Conservation (phyloP, 2,329 filamentous ascomycete species). For the Scedosporium minutisporum region DNA sequence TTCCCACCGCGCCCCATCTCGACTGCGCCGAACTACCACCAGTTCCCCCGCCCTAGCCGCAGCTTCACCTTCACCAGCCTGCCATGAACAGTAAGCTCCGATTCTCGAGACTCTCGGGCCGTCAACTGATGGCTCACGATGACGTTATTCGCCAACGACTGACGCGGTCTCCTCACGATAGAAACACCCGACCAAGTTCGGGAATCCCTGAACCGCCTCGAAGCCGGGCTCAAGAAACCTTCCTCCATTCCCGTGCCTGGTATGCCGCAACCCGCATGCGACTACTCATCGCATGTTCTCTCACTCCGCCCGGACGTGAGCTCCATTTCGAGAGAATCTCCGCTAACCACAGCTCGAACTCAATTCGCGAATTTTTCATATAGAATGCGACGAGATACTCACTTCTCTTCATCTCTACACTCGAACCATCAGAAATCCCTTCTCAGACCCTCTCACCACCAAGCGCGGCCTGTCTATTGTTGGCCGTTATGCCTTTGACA, state of each 20-base stretch:
- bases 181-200: conserved; percentile 4
- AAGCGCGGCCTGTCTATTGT: conserved; percentile 4
- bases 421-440: conserved; percentile 1
- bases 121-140: too few relatives aligned
- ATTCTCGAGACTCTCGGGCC: background rate
- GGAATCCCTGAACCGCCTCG: conserved; percentile 1
- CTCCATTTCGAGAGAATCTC: background rate
- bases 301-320: background rate
- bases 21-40: background rate
- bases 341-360: background rate
- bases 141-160: background rate
- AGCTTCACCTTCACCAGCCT: background rate
- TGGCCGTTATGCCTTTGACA: conserved; percentile 3
- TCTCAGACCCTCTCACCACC: conserved; percentile 2
- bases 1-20: background rate
- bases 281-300: background rate
- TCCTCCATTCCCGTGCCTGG: background rate
- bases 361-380: background rate
- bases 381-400: conserved; percentile 4
- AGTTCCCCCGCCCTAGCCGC: background rate
- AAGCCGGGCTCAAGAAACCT: conserved; percentile 2
- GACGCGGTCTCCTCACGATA: background rate
- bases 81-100: background rate
- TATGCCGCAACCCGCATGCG: background rate
- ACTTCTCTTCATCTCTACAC: conserved; percentile 6